These are phyloP conservation scores for Ustanciosporium gigantosporum DNA, from an alignment of 1,284 basidiomycete genomes.

Conservation along the genomic window DNA sequence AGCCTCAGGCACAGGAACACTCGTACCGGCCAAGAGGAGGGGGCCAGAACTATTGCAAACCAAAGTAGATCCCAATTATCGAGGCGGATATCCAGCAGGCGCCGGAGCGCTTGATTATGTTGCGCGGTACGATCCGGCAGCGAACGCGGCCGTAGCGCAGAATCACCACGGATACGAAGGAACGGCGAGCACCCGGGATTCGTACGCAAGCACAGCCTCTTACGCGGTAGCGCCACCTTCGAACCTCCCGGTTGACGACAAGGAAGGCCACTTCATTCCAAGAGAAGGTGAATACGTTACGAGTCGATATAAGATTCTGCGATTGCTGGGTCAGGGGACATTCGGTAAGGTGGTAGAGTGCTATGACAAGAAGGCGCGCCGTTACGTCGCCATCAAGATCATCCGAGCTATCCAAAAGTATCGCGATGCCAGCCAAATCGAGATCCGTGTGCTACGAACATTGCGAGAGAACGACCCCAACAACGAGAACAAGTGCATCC, in stretches of 20 bases:
- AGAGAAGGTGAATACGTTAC: constrained; percentile 57
- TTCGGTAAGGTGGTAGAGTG: constrained; percentile 99
- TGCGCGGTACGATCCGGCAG: constrained; percentile 22
- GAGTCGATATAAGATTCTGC: constrained; percentile 70
- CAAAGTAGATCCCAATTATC: constrained; percentile 29
- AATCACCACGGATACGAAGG: constrained; percentile 29
- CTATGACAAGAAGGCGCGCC: constrained; percentile 70
- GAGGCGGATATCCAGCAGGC: constrained; percentile 38
- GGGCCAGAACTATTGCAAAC: constrained; percentile 21
- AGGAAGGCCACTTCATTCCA: constrained; percentile 63
- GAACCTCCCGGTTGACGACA: constrained; percentile 57
- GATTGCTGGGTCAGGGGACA: constrained; percentile 91
- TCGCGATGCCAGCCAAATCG: constrained; percentile 97
- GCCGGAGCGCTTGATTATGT: constrained; percentile 30
- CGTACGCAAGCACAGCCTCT: constrained; percentile 36
- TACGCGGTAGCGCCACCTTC: constrained; percentile 28
- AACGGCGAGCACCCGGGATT: constrained; percentile 31
- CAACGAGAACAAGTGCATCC: constrained; percentile 96
- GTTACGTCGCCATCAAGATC: constrained; percentile 94
- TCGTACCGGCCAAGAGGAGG: constrained; percentile 17
- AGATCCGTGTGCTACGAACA: constrained; percentile 89
- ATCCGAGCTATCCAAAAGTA: constrained; percentile 69
- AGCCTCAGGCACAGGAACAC: background rate
- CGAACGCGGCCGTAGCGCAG: constrained; percentile 20
- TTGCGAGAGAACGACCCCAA: constrained; percentile 86